phyloP scores from a whole-genome alignment of 1,139 yeast genomes.

The Blastobotrys raffinosifermentans region DNA sequence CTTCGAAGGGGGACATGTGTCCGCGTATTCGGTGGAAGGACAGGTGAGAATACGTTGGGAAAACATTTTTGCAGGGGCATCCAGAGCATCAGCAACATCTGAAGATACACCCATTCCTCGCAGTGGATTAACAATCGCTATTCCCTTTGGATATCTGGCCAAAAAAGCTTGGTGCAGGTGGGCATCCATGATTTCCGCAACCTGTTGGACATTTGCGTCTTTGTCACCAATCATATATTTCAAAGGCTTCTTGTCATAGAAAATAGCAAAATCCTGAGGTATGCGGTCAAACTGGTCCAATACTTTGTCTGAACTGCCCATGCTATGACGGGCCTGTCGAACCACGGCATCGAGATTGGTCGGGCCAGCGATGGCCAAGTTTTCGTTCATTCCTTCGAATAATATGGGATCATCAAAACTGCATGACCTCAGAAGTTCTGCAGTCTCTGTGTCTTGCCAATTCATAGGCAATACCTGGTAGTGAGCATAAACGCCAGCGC shows the following conservation, averaged over 20 bases:
- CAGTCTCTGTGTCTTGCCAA: conserved; percentile 9
- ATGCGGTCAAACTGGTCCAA: conserved; percentile 14
- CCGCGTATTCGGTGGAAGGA: conserved; percentile 16
- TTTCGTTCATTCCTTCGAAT: conserved; percentile 15
- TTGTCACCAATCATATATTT: conserved; percentile 14
- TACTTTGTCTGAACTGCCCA: conserved; percentile 8
- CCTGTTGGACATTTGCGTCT: conserved; percentile 13
- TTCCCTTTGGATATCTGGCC: conserved; percentile 21
- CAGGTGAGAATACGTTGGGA: conserved; percentile 23
- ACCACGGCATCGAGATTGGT: conserved; percentile 8
- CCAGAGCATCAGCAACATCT: conserved; percentile 14
- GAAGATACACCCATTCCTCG: conserved; percentile 7
- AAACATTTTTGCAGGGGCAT: conserved; percentile 21
- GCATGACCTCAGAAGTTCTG: conserved; percentile 12
- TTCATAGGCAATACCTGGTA: conserved; percentile 24
- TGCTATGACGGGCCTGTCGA: background rate
- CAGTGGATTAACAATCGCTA: conserved; percentile 22
- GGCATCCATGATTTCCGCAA: conserved; percentile 22
- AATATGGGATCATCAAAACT: conserved; percentile 13
- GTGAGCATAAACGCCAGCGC: conserved; percentile 28
- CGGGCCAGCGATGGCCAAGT: conserved; percentile 14
- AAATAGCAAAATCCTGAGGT: conserved; percentile 22
- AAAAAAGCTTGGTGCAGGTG: conserved; percentile 26
- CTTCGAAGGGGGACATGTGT: conserved; percentile 22
- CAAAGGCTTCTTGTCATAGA: conserved; percentile 19